Evolutionary conservation across 2,329 filamentous ascomycete species (phyloP), one percentile per base, ranked within the genome.

Genomic region (Penicillium sp.): DNA sequence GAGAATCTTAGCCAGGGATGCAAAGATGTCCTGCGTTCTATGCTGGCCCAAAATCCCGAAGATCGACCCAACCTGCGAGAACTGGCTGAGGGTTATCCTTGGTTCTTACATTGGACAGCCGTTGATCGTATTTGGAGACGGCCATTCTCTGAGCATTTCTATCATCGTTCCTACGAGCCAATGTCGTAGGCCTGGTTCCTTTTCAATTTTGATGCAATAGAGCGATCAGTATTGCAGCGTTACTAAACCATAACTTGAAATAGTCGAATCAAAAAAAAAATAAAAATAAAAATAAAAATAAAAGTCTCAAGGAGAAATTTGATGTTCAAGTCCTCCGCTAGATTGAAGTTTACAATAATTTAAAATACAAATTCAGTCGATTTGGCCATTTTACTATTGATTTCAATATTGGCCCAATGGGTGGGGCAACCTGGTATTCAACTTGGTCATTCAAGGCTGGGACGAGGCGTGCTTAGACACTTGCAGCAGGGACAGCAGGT

Each of bases 1-100:
- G 67, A 67, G 43, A 51, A 48, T 9, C 43, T 72, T 11, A 67
- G 67, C 5, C 69, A 71, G 51, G 70, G 70, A 47, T 72, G 69
- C 37, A 60, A 60, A 24, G 70, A 72, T 52, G 55, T 65, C 10
- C 44, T 73, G 40, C 61, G 58, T 36, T 48, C 55, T 23, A 60
- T 67, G 56, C 48, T 72, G 19, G 54, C 55, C 9, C 66, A 59
- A 45, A 52, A 71, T 3, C 54, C 56, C 11, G 24, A 31, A 9
- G 28, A 66, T 14, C 56, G 70, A 42, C 65, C 69, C 4, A 60
- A 51, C 0, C 45, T 72, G 13, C 48, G 52, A 16, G 63, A 64
- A 37, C 19, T 71, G 54, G 28, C 42, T 31, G 45, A 34, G 8
- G 47, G 56, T 6, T 67, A 67, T 45, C 66, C 67, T 11, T 71